Evolutionary conservation across 2,329 filamentous ascomycete species (phyloP).

Genomic region (Aureobasidium sp.): DNA sequence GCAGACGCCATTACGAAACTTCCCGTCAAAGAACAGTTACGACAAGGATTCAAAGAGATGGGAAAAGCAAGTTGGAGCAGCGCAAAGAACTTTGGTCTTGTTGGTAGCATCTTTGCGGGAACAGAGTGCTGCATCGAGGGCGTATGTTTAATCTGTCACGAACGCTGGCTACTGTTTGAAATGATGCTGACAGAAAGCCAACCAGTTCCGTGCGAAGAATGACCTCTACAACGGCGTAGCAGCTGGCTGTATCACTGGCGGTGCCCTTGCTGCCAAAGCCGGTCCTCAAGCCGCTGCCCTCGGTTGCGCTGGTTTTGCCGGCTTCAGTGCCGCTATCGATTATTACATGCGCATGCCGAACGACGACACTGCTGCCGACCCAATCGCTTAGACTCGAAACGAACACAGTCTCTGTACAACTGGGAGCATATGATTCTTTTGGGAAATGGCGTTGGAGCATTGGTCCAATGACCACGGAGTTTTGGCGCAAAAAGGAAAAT

Average conservation of each 20-base stretch:
- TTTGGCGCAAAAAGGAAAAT: conserved; percentile 1
- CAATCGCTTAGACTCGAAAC: conserved; percentile 26
- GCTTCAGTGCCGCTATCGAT: conserved; percentile 87
- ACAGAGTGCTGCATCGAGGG: conserved; percentile 97
- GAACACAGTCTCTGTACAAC: background rate
- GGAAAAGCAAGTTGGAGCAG: conserved; percentile 72
- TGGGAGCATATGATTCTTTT: background rate
- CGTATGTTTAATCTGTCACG: conserved; percentile 23
- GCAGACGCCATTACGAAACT: conserved; percentile 53
- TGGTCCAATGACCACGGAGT: background rate
- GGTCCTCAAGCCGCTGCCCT: conserved; percentile 83
- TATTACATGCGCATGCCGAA: conserved; percentile 74
- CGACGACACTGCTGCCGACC: conserved; percentile 30
- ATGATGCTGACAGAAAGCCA: background rate
- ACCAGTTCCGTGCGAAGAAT: conserved; percentile 73
- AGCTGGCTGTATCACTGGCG: conserved; percentile 86
- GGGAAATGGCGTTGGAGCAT: background rate
- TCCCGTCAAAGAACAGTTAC: conserved; percentile 76
- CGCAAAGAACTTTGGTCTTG: conserved; percentile 91
- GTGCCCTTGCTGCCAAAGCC: conserved; percentile 75
- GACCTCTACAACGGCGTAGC: conserved; percentile 81
- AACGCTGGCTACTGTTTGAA: background rate
- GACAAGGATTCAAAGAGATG: conserved; percentile 89
- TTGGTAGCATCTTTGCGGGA: conserved; percentile 83
- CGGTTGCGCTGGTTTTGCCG: conserved; percentile 89